phyloP scores from a whole-genome alignment of 805 yeast genomes.

The Sugiyamaella chiloensis region DNA sequence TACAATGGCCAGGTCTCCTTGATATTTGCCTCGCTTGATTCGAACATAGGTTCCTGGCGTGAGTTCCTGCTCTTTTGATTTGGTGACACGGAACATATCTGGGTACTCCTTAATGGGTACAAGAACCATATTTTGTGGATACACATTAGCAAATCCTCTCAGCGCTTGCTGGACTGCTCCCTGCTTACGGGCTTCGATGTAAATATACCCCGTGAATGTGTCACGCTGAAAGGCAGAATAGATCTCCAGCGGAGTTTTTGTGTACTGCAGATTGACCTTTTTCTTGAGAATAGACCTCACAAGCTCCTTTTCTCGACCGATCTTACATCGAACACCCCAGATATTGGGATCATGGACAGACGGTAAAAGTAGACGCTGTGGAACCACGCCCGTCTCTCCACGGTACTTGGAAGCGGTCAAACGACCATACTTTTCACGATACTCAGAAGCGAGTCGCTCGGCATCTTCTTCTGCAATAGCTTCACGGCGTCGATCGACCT shows the following conservation, averaged over 20 bases:
- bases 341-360: slow-evolving; percentile 95
- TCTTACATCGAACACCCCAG: slow-evolving; percentile 92
- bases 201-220: slow-evolving; percentile 84
- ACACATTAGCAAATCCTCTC: slow-evolving; percentile 86
- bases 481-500: slow-evolving; percentile 70
- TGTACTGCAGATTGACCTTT: slow-evolving; percentile 71
- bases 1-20: slow-evolving; percentile 89
- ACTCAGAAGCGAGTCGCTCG: slow-evolving; percentile 85
- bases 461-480: slow-evolving; percentile 92
- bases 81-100: slow-evolving; percentile 83
- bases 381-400: slow-evolving; percentile 82
- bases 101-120: slow-evolving; percentile 97
- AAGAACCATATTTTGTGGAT: slow-evolving; percentile 65
- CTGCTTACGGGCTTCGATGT: slow-evolving; percentile 89
- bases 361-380: slow-evolving; percentile 90
- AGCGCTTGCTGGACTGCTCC: slow-evolving; percentile 89
- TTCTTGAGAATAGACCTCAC: slow-evolving; percentile 82
- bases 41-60: slow-evolving; percentile 93
- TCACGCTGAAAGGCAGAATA: slow-evolving; percentile 92
- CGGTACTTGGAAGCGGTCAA: slow-evolving; percentile 75
- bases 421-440: slow-evolving; percentile 89
- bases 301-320: slow-evolving; percentile 88
- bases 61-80: slow-evolving; percentile 80
- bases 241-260: slow-evolving; percentile 77
- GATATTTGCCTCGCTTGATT: slow-evolving; percentile 84